Conservation (phyloP, 345 rosid species). For the Hevea brasiliensis region DNA sequence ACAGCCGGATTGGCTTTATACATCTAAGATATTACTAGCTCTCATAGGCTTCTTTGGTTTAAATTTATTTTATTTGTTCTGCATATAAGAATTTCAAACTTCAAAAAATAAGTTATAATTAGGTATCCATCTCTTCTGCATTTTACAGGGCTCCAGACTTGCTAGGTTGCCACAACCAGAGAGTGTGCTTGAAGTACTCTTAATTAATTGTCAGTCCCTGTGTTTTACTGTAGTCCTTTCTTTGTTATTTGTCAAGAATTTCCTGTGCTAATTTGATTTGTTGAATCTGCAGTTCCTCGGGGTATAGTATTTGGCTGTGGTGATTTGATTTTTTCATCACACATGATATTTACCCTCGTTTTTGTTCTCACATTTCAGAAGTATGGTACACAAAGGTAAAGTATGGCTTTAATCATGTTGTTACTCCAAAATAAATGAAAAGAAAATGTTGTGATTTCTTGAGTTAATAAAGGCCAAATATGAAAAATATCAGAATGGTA, state of each 20-base stretch:
- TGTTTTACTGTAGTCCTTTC: constrained; percentile 5
- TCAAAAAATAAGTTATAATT: not conserved
- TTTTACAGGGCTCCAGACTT: constrained; percentile 76
- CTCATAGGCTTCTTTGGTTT: not conserved
- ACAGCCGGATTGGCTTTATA: not conserved
- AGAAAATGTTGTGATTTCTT: not conserved
- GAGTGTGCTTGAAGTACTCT: constrained; percentile 61
- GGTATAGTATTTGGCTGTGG: constrained; percentile 95
- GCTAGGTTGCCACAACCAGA: constrained; percentile 82
- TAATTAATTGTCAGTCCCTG: constrained; percentile 64
- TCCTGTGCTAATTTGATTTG: constrained; percentile 29
- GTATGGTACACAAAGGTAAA: constrained; percentile 88
- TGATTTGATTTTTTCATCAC: constrained; percentile 96
- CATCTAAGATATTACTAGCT: not conserved
- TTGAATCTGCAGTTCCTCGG: constrained; percentile 71
- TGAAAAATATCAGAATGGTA: not conserved
- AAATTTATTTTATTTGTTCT: not conserved
- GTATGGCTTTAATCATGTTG: not conserved
- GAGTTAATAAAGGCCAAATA: not conserved
- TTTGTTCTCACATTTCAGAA: constrained; percentile 94
- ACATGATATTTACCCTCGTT: constrained; percentile 93
- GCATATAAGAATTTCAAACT: not conserved
- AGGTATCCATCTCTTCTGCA: constrained; percentile 1
- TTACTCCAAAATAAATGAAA: not conserved
- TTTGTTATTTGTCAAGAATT: constrained; percentile 15